A percentile compares a stretch with the other conserved stretches of the same genome.
These are phyloP conservation scores for Centella asiatica DNA, from an alignment of 129 eudicot species.

Conservation along the genomic window DNA sequence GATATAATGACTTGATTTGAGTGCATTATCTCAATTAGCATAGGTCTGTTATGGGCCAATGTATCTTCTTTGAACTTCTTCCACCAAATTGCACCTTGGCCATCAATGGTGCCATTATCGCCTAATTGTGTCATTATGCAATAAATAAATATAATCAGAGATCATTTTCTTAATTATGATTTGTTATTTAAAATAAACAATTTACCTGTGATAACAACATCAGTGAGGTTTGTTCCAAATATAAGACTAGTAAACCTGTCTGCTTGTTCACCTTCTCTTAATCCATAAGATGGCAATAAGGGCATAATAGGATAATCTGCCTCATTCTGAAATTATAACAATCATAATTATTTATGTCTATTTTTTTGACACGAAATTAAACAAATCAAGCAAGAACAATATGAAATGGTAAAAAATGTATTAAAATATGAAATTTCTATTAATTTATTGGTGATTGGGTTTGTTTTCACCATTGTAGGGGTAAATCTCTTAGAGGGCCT, in stretches of 20 bases:
- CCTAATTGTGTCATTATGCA: conserved; percentile 18
- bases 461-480: too few species aligned
- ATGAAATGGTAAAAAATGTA: neutral
- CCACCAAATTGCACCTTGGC: conserved; percentile 58
- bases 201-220: conserved; percentile 69
- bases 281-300: conserved; percentile 71
- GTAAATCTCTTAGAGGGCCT: too few species aligned
- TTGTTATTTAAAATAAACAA: too few species aligned
- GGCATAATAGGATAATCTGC: conserved; percentile 46
- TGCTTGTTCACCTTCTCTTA: conserved; percentile 61
- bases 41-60: conserved; percentile 40
- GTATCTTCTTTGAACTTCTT: conserved; percentile 24
- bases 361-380: neutral
- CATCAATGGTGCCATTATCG: conserved; percentile 51
- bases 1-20: conserved; percentile 45
- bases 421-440: too few species aligned
- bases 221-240: conserved; percentile 63
- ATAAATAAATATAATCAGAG: too few species aligned
- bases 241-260: conserved; percentile 57
- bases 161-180: too few species aligned
- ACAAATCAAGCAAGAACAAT: neutral
- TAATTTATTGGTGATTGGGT: too few species aligned
- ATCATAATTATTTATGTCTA: neutral
- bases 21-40: conserved; percentile 45
- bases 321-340: conserved; percentile 34